These are phyloP conservation scores for Volutella citrinella DNA, from an alignment of 2,329 filamentous ascomycete genomes.

Conservation along the genomic window DNA sequence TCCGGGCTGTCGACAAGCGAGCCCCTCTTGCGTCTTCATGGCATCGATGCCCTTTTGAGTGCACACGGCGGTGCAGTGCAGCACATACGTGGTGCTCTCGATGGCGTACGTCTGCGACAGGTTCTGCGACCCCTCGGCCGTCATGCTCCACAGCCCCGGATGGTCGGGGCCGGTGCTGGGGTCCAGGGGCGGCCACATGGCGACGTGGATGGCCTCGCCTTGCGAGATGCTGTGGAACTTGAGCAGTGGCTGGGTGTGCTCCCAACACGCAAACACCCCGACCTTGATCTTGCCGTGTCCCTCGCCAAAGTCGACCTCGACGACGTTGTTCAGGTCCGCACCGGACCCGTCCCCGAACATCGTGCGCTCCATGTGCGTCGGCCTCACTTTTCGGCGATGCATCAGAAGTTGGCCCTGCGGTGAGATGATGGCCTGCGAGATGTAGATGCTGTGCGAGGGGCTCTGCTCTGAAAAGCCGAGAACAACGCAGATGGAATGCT, in stretches of 20 bases:
- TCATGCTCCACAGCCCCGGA: conserved; percentile 29
- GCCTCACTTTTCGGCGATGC: conserved; percentile 48
- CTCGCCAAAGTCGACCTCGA: conserved; percentile 33
- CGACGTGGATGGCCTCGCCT: conserved; percentile 44
- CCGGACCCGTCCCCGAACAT: conserved; percentile 45
- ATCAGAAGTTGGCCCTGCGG: conserved; percentile 36
- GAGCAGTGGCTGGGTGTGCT: conserved; percentile 48
- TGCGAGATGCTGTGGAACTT: conserved; percentile 44
- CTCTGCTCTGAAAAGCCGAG: conserved; percentile 42
- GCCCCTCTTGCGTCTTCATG: conserved; percentile 38
- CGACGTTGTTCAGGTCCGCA: conserved; percentile 37
- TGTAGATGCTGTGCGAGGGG: conserved; percentile 37
- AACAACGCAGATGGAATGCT: conserved; percentile 38
- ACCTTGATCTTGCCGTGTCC: conserved; percentile 30
- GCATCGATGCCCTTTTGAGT: conserved; percentile 38
- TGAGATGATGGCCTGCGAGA: conserved; percentile 43
- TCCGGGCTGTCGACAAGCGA: conserved; percentile 18
- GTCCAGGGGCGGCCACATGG: conserved; percentile 42
- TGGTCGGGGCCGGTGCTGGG: conserved; percentile 15
- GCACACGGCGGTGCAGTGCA: conserved; percentile 33
- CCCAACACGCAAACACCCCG: conserved; percentile 48
- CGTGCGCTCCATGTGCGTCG: conserved; percentile 51
- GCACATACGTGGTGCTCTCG: conserved; percentile 52
- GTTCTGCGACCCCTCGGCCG: conserved; percentile 34
- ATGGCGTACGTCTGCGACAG: conserved; percentile 55